Evolutionary conservation across 805 yeast species (phyloP).

Genomic region (Suhomyces canberraensis): DNA sequence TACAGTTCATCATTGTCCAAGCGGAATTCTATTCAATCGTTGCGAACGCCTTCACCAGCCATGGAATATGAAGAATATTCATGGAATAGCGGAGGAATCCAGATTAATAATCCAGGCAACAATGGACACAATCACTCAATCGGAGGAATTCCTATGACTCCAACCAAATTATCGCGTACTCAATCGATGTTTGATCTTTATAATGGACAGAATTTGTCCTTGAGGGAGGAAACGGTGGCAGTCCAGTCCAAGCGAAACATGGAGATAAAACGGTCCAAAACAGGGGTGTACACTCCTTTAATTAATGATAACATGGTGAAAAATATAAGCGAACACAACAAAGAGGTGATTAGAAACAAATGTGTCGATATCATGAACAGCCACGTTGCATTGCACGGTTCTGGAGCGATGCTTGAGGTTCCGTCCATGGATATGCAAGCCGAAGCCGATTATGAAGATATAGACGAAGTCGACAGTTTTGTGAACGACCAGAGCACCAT

Average conservation of each 20-base stretch:
- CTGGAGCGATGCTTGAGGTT: conserved; percentile 5
- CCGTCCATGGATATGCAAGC: too few species aligned
- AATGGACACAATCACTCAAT: not conserved
- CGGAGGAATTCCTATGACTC: conserved; percentile 8
- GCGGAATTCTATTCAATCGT: conserved; percentile 26
- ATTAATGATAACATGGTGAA: conserved; percentile 14
- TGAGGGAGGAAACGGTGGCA: not conserved
- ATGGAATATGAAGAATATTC: conserved; percentile 29
- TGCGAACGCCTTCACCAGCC: conserved; percentile 37
- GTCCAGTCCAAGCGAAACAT: conserved; percentile 1
- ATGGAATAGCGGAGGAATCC: conserved; percentile 13
- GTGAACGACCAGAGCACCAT: conserved; percentile 11
- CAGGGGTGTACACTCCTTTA: conserved; percentile 22
- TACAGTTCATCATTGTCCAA: conserved; percentile 17
- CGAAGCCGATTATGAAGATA: conserved; percentile 7
- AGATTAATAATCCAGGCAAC: not conserved
- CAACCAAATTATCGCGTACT: conserved; percentile 26
- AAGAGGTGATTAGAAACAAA: conserved; percentile 16
- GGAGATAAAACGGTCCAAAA: conserved; percentile 13
- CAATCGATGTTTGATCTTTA: conserved; percentile 34
- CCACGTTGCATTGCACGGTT: not conserved
- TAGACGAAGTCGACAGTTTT: conserved; percentile 6
- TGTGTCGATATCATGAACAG: conserved; percentile 23
- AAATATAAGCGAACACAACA: conserved; percentile 20
- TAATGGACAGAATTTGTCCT: conserved; percentile 5